Conservation (phyloP, 139 green algal species). For the Raphidocelis subcapitata region DNA sequence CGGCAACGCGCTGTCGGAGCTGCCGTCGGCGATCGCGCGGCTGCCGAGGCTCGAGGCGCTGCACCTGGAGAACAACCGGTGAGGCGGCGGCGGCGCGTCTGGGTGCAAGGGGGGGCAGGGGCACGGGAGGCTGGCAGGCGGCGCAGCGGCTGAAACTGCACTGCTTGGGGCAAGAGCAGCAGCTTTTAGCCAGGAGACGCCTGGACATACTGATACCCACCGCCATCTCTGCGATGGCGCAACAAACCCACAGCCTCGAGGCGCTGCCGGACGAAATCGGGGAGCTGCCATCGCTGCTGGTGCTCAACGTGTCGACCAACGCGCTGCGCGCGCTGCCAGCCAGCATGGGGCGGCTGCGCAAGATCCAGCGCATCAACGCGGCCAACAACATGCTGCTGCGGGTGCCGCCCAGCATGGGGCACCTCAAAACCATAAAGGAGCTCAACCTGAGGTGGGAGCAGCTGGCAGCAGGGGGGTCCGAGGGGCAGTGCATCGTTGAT, state of each 20-base stretch:
- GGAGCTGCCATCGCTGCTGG: slow-evolving; percentile 58
- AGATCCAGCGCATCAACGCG: slow-evolving; percentile 66
- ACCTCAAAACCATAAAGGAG: slow-evolving; percentile 77
- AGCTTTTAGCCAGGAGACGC: too few relatives aligned
- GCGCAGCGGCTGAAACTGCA: too few relatives aligned
- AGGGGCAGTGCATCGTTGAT: too few relatives aligned
- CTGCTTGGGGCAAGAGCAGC: too few relatives aligned
- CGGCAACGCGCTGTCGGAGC: slow-evolving; percentile 64
- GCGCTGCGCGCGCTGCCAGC: slow-evolving; percentile 66
- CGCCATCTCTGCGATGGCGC: too few relatives aligned
- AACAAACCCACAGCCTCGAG: slow-evolving; percentile 82
- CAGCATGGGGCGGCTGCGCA: slow-evolving; percentile 64
- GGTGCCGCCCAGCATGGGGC: slow-evolving; percentile 73
- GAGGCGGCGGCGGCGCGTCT: too few relatives aligned
- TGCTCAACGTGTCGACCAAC: slow-evolving; percentile 82
- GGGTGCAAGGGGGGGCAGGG: too few relatives aligned
- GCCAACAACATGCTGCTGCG: slow-evolving; percentile 72
- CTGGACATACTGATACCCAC: too few relatives aligned
- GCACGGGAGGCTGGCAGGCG: too few relatives aligned
- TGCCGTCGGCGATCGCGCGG: slow-evolving; percentile 54
- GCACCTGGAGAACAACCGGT: too few relatives aligned
- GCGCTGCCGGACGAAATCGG: slow-evolving; percentile 73
- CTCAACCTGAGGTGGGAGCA: slow-evolving; percentile 77
- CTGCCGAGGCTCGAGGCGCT: slow-evolving; percentile 60
- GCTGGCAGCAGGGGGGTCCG: slow-evolving; percentile 45